Evolutionary conservation across 768 basidiomycete genomes (phyloP), one percentile per base, ranked within the genome.

Genomic region (Crucibulum laeve): DNA sequence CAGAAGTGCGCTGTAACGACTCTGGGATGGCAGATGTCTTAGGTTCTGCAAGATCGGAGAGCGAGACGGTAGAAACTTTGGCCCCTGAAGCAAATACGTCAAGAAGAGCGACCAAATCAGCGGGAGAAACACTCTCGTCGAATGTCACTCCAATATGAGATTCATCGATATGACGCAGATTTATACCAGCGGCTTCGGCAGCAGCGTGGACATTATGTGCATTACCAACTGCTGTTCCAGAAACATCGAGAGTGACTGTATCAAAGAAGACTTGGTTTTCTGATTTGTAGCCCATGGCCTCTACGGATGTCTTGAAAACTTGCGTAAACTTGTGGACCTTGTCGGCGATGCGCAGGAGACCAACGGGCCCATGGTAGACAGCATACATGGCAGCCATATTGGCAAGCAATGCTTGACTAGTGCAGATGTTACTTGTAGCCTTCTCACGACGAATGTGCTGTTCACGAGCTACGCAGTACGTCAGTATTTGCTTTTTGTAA

Each of bases 371-470:
- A 57, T 99, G 96, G 62, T 96, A 98, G 17, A 97, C 81, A 4
- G 93, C 93, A 58, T 92, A 93, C 95, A 99, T 97, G 25, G 94
- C 93, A 15, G 96, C 91, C 91, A 97, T 97, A 67, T 99, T 99
- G 15, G 96, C 96, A 21, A 99, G 86, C 14, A 99, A 80, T 0
- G 92, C 96, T 66, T 99, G 94, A 52, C 89, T 91, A 4, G 96
- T 99, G 61, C 96, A 99, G 46, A 99, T 96, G 59, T 98, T 98
- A 58, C 90, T 93, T 3, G 96, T 99, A 0, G 96, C 95, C 69
- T 93, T 97, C 62, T 99, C 95, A 17, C 95, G 87, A 46, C 95
- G 87, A 50, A 97, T 96, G 57, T 96, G 93, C 64, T 95, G 94
- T 61, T 96, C 92, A 21, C 93, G 88, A 45, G 94, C 91, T 95